These are phyloP conservation scores for Fermentozyma sake DNA, from an alignment of 1,139 yeast genomes.

Conservation along the genomic window DNA sequence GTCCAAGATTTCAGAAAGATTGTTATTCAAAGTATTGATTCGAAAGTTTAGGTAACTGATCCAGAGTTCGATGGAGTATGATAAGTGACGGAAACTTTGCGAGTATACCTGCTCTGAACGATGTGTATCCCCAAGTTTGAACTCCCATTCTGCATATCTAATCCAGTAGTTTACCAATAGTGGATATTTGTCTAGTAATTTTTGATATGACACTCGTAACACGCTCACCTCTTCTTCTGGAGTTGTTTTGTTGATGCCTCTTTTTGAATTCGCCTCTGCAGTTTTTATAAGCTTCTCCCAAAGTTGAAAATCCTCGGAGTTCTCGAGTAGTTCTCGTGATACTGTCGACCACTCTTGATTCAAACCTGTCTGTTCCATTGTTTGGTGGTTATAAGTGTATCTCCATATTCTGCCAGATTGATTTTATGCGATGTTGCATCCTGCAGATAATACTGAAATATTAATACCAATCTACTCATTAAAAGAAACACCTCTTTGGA, in stretches of 20 bases:
- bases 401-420: no score
- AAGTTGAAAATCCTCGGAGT: conserved; percentile 41
- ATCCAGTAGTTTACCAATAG: conserved; percentile 76
- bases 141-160: conserved; percentile 66
- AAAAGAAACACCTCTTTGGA: conserved; percentile 1
- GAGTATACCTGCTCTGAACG: conserved; percentile 49
- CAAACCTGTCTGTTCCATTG: no score
- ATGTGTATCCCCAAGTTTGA: conserved; percentile 51
- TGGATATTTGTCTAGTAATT: conserved; percentile 63
- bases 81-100: conserved; percentile 48
- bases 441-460: no score
- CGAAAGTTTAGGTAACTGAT: conserved; percentile 55
- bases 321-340: conserved; percentile 28
- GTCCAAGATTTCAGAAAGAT: conserved; percentile 27
- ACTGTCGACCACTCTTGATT: conserved; percentile 17
- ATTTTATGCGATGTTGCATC: no score
- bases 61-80: conserved; percentile 72
- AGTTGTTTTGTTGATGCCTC: conserved; percentile 43
- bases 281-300: conserved; percentile 48
- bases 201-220: conserved; percentile 50
- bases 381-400: no score
- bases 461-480: no score
- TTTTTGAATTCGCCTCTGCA: conserved; percentile 25
- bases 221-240: conserved; percentile 32
- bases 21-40: conserved; percentile 36